Evolutionary conservation across 2,329 filamentous ascomycete species (phyloP), one percentile per base, ranked within the genome.

Genomic region (Zalaria sp.): DNA sequence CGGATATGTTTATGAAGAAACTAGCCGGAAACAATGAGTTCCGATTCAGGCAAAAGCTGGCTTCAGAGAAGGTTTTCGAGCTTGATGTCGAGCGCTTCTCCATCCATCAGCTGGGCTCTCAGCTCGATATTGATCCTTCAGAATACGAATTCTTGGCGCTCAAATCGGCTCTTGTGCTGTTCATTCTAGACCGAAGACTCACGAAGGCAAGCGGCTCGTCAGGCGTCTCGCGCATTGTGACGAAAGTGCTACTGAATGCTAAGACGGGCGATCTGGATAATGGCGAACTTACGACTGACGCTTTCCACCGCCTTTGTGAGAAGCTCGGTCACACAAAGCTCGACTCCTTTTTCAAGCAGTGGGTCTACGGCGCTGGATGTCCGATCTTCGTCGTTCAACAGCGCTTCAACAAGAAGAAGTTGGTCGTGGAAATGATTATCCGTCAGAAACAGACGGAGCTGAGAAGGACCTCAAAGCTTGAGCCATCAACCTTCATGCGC

Each of bases 1-100:
- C 89, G 1, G 89, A 95, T 52, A 73, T 86, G 3, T 95, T 93
- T 61, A 84, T 96, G 74, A 85, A 81, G 58, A 81, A 79, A 49
- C 70, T 98, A 3, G 93, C 86, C 55, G 91, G 91, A 5, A 93
- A 93, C 57, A 98, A 98, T 57, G 86, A 94, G 53, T 91, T 94
- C 57, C 75, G 87, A 7, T 96, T 87, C 57, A 79, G 86, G 32
- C 82, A 94, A 61, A 96, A 96, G 62, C 69, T 76, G 32, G 75
- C 85, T 60, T 79, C 86, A 1, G 89, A 98, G 59, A 74, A 72
- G 50, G 75, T 96, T 34, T 83, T 88, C 38, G 78, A 89, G 43
- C 62, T 84, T 44, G 91, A 98, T 57, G 70, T 86, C 41, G 77
- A 82, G 39, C 76, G 91, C 31, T 88, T 89, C 1, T 87, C 85